Evolutionary conservation across 1,284 basidiomycete genomes (phyloP).

Genomic region (Peniophora sp.): DNA sequence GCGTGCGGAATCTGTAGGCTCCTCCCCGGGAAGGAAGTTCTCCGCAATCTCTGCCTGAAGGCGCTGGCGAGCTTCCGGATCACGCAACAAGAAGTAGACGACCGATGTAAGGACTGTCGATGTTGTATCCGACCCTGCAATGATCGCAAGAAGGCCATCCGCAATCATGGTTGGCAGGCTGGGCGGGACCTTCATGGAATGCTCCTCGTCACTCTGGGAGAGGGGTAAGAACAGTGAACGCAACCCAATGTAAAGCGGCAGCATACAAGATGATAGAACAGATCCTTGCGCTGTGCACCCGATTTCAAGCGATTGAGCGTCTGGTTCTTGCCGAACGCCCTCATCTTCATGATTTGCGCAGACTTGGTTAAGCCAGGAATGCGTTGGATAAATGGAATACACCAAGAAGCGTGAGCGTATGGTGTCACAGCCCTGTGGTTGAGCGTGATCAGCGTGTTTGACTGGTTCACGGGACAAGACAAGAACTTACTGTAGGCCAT

Average conservation of each 20-base stretch:
- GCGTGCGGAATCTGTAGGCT: slow-evolving; percentile 19
- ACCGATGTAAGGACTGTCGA: slow-evolving; percentile 24
- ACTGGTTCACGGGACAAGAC: background rate
- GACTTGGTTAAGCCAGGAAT: slow-evolving; percentile 2
- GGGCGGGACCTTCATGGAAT: slow-evolving; percentile 14
- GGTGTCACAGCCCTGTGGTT: slow-evolving; percentile 1
- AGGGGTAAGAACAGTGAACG: background rate
- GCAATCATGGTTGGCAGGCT: slow-evolving; percentile 6
- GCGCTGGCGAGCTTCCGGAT: slow-evolving; percentile 22
- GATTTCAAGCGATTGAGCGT: slow-evolving; percentile 3
- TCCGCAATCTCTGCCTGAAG: slow-evolving; percentile 29
- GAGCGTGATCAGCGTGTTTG: background rate
- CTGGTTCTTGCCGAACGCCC: slow-evolving; percentile 1
- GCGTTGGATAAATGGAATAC: background rate
- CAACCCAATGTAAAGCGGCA: slow-evolving; percentile 4
- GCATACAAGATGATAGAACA: slow-evolving; percentile 36
- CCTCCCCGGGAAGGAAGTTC: slow-evolving; percentile 17
- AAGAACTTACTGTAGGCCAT: slow-evolving; percentile 4
- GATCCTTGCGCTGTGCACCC: slow-evolving; percentile 23
- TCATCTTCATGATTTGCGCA: slow-evolving; percentile 1
- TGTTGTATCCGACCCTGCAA: slow-evolving; percentile 35
- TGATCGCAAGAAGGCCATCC: slow-evolving; percentile 15
- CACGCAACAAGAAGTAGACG: slow-evolving; percentile 26
- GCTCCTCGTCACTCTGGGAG: slow-evolving; percentile 30
- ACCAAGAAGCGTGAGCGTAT: slow-evolving; percentile 5